Conservation (phyloP, 192 early-diverging fungal species). For the Chytriomyces confervae region DNA sequence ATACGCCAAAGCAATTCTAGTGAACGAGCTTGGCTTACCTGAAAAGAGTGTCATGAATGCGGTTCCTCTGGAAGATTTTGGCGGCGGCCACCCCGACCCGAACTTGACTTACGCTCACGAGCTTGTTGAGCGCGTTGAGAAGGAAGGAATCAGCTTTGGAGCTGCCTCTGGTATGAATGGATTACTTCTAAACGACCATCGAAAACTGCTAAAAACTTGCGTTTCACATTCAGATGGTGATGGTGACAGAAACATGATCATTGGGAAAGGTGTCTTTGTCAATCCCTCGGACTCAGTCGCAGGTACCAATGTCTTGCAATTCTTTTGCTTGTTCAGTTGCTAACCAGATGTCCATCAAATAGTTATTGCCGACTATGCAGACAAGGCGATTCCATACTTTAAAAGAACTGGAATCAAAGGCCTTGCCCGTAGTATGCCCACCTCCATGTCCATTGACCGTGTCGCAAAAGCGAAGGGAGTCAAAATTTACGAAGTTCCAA, state of each 20-base stretch:
- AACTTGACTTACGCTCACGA: conserved; percentile 97
- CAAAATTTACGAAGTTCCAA: conserved; percentile 87
- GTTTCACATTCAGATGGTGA: conserved; percentile 76
- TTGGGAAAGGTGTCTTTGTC: conserved; percentile 92
- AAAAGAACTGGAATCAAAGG: conserved; percentile 81
- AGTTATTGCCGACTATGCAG: conserved; percentile 89
- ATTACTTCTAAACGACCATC: neutral
- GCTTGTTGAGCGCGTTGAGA: conserved; percentile 85
- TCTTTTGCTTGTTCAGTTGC: neutral
- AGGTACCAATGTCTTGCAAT: conserved; percentile 26
- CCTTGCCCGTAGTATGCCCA: conserved; percentile 96
- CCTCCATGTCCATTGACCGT: conserved; percentile 83
- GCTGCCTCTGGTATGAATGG: conserved; percentile 73
- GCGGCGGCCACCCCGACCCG: conserved; percentile 95
- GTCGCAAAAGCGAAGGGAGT: conserved; percentile 85
- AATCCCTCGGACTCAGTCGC: conserved; percentile 97
- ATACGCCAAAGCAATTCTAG: conserved; percentile 84
- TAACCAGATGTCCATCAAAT: neutral
- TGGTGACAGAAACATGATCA: conserved; percentile 96
- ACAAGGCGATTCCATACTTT: conserved; percentile 91
- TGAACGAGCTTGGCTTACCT: conserved; percentile 88
- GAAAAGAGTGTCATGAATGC: conserved; percentile 80
- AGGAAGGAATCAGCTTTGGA: conserved; percentile 82
- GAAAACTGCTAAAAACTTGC: neutral
- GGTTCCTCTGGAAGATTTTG: conserved; percentile 86